Evolutionary conservation across 495 filamentous ascomycete species (phyloP), one percentile per base, ranked within the genome.

Genomic region (Tuber melanosporum): DNA sequence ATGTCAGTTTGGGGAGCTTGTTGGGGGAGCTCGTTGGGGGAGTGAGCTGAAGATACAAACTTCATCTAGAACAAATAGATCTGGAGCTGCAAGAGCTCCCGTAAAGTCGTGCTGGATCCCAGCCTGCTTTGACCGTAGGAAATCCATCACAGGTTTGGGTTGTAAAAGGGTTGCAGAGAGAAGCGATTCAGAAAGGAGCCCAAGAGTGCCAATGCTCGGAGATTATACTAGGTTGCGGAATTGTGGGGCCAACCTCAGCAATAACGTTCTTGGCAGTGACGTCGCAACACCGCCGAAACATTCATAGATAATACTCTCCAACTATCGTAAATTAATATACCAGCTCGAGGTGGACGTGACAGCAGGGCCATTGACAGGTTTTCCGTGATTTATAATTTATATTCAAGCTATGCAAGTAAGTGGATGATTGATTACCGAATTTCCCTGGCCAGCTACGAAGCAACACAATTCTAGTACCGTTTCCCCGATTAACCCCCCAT

Each of bases 111-210:
- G 92, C 83, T 93, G 91, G 73, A 99, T 91, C 74, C 95, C 95
- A 74, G 93, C 90, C 87, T 99, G 95, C 87, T 95, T 97, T 52
- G 93, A 91, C 78, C 95, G 88, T 79, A 99, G 85, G 84, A 98
- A 95, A 79, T 83, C 82, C 82, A 83, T 83, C 73, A 32, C 15
- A 32, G 39, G 17, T 47, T 43, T n/a, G 39, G 36, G 26, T 71
- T 36, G 46, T 36, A 26, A 15, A 62, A 62, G 71, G 72, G 47
- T 26, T 69, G 46, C 69, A 32, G 44, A 71, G 75, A 20, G 39
- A 71, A 41, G 17, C n/a, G 57, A 26, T 52, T 7, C 39, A 26
- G 69, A 14, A 52, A 36, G 26, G 5, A 66, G 26, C n/a, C 52
- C 52, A 14, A 14, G 52, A 62, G 15, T 5, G 52, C 52, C n/a